Conservation (phyloP, 2,329 filamentous ascomycete genomes). For the Cadophora gregata region DNA sequence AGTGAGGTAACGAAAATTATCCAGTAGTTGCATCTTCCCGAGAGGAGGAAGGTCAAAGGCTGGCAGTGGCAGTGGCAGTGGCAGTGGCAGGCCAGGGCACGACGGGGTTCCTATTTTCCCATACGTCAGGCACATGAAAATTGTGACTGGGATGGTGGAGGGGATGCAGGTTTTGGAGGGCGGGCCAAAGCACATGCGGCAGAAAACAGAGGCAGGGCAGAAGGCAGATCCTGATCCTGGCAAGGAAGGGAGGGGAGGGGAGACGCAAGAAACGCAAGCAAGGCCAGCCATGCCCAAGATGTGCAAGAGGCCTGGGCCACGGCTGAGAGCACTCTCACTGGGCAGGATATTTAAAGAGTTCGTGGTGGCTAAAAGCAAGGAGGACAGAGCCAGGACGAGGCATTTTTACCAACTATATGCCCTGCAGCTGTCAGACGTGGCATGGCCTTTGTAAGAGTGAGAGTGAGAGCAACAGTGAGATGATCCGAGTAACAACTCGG, state of each 20-base stretch:
- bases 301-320: not conserved
- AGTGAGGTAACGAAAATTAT: constrained; percentile 23
- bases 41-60: not conserved
- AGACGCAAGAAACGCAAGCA: not conserved
- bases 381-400: constrained; percentile 6
- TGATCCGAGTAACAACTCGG: not conserved
- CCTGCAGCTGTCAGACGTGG: constrained; percentile 18
- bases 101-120: constrained; percentile 23
- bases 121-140: constrained; percentile 31
- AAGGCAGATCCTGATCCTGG: no score
- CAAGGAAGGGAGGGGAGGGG: not conserved
- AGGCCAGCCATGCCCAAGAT: not conserved
- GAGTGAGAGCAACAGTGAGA: not conserved
- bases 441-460: not conserved
- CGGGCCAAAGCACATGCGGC: constrained; percentile 19
- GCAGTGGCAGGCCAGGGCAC: not conserved
- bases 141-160: constrained; percentile 20
- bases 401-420: constrained; percentile 2
- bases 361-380: constrained; percentile 4
- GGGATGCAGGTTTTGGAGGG: constrained; percentile 23
- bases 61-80: no score
- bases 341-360: not conserved
- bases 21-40: constrained; percentile 14
- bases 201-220: no score
- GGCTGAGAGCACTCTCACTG: not conserved